A percentile compares a stretch with the other conserved stretches of the same genome.
Evolutionary conservation across 345 rosid genomes (phyloP).

Genomic region (Eucalyptus grandis): DNA sequence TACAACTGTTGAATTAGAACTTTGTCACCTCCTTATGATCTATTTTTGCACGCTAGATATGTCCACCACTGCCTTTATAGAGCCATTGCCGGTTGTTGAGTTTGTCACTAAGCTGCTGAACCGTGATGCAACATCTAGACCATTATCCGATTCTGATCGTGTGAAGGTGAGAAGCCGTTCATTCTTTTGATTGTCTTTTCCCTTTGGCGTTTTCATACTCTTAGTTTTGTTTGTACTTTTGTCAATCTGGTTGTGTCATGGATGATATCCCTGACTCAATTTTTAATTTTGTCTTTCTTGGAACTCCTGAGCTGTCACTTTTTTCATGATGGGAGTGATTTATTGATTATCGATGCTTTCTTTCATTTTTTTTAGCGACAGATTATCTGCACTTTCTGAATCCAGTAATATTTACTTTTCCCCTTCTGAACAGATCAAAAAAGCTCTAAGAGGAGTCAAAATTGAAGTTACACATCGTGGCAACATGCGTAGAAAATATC

Average conservation of each 20-base stretch:
- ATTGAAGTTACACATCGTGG: constrained; percentile 96
- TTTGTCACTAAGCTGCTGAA: constrained; percentile 61
- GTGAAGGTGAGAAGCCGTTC: constrained; percentile 45
- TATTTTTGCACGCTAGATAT: constrained; percentile 38
- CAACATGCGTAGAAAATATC: constrained; percentile 92
- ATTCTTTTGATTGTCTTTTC: neutral
- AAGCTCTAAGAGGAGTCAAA: constrained; percentile 84
- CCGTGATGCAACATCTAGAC: constrained; percentile 63
- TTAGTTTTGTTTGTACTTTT: neutral
- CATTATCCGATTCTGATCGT: constrained; percentile 86
- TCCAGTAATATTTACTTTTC: neutral
- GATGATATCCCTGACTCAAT: neutral
- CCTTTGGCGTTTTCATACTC: neutral
- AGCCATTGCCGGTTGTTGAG: constrained; percentile 69
- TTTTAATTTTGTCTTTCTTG: neutral
- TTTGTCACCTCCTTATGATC: neutral
- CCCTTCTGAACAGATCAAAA: constrained; percentile 50
- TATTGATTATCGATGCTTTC: neutral
- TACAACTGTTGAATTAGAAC: neutral
- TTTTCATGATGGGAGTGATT: neutral
- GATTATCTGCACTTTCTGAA: neutral
- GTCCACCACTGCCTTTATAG: constrained; percentile 97
- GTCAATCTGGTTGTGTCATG: neutral
- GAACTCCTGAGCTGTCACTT: neutral
- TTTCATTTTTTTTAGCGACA: neutral